Base-by-base conservation (phyloP, 1,284 basidiomycete genomes). In the Cutaneotrichosporon curvatum region DNA sequence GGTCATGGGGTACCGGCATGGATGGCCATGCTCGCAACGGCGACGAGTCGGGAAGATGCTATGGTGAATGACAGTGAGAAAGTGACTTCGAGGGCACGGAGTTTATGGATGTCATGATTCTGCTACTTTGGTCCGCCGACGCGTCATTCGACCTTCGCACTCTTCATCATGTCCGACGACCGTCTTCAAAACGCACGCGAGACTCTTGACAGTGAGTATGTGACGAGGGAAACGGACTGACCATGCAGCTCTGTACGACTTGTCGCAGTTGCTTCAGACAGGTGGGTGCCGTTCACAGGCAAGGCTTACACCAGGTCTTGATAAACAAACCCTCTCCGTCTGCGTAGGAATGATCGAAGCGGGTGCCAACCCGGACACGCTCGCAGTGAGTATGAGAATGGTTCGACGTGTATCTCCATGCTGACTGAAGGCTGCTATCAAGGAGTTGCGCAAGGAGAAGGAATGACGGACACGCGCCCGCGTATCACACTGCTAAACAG, bases 341-440 rank as follows among this genome's bases (percentile, higher is more conserved):
- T 71, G 68, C 49, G 61, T 69, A 11, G 62, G 65, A 7, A 69
- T 71, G 68, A 67, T 71, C 18, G 68, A 71, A 52, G 57, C 57
- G 9, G 68, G 68, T 28, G 62, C 68, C 19, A 69, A 68, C 50
- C 68, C 68, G 2, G 68, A 71, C 48, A 64, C 66, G 3, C 54
- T 71, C 1, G 68, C 68, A 18, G 68, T 69, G 41, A 49, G 64
- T 50, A n/a, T n/a, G 7, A 4, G 4, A 2, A n/a, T n/a, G 7
- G 10, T 14, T 7, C 9, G 25, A 28, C 7, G 12, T 12, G 16
- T n/a, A 23, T 16, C 2, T 10, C 23, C n/a, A 19, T 31, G 33
- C 43, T 48, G 30, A 43, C 21, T n/a, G 5, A 50, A 60, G 58
- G 58, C 58, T 15, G 50, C 57, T 9, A 50, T 60, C 34, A 53